Evolutionary conservation across 352 stramenopile species (phyloP).

Genomic region (Saprolegnia parasitica): DNA sequence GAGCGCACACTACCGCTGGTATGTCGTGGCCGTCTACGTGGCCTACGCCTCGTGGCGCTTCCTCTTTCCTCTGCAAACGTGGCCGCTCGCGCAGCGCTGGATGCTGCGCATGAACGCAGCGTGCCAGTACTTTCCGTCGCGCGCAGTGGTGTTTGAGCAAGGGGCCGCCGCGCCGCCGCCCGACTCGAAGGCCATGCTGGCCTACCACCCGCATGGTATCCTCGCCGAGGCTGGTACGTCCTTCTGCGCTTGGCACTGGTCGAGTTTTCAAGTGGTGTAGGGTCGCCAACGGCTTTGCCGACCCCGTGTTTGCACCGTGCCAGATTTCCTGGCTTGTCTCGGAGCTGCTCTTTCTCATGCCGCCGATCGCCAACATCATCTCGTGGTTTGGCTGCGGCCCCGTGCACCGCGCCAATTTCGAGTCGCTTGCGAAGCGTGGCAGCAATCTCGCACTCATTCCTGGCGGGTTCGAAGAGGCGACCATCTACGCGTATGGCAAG

Average conservation of each 20-base stretch:
- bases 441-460: slow-evolving; percentile 80
- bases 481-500: slow-evolving; percentile 66
- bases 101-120: slow-evolving; percentile 32
- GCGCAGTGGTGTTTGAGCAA: background rate
- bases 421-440: slow-evolving; percentile 40
- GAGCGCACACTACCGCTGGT: background rate
- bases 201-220: slow-evolving; percentile 68
- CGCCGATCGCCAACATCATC: slow-evolving; percentile 54
- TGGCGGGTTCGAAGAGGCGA: slow-evolving; percentile 93
- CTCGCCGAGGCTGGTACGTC: slow-evolving; percentile 41
- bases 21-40: slow-evolving; percentile 5
- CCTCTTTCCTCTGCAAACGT: background rate
- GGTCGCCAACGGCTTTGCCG: slow-evolving; percentile 46
- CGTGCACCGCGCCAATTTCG: slow-evolving; percentile 45
- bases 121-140: slow-evolving; percentile 44
- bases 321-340: slow-evolving; percentile 56
- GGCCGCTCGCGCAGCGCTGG: slow-evolving; percentile 14
- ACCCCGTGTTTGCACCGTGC: slow-evolving; percentile 41
- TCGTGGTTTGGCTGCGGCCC: slow-evolving; percentile 58
- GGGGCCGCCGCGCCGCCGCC: slow-evolving; percentile 30
- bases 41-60: slow-evolving; percentile 2
- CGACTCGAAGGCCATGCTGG: slow-evolving; percentile 46
- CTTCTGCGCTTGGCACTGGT: background rate
- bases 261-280: background rate
- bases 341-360: slow-evolving; percentile 66